Percentiles rank a stretch among this genome's conserved stretches.
Evolutionary conservation across 2,329 filamentous ascomycete species (phyloP).

Genomic region (Fusarium piperis): DNA sequence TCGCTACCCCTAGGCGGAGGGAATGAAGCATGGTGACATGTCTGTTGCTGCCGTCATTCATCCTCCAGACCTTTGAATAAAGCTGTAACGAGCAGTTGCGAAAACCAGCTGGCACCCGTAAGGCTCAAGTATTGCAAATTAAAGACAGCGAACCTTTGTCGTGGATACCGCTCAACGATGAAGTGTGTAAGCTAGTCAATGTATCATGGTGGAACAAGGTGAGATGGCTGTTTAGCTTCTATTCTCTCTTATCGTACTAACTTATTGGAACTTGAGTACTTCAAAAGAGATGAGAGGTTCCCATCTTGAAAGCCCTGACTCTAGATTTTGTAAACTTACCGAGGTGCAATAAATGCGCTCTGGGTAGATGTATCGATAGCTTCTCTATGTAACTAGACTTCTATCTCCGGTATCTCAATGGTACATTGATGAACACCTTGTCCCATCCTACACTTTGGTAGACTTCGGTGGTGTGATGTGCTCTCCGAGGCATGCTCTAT

Average conservation of each 20-base stretch:
- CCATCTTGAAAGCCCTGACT: background rate
- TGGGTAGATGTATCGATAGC: too few species aligned
- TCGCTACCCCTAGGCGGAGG: background rate
- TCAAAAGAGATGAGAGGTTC: background rate
- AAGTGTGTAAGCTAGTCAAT: background rate
- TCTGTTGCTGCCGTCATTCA: background rate
- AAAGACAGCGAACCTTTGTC: background rate
- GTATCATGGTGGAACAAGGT: background rate
- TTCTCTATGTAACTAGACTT: too few species aligned
- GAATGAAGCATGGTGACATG: background rate
- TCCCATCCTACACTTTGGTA: too few species aligned
- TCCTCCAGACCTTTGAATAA: too few species aligned
- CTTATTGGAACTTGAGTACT: background rate
- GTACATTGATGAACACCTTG: too few species aligned
- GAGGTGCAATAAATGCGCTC: too few species aligned
- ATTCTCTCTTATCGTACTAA: background rate
- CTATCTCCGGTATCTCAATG: too few species aligned
- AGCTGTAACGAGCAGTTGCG: too few species aligned
- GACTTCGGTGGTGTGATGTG: too few species aligned
- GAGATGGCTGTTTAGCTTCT: background rate
- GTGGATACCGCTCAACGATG: background rate
- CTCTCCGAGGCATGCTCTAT: background rate
- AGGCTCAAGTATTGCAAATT: too few species aligned
- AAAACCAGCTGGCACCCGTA: too few species aligned
- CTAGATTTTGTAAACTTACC: background rate